Evolutionary conservation across 2,329 filamentous ascomycete genomes (phyloP), one percentile per base, ranked within the genome.

Genomic region (Saccharata proteae): DNA sequence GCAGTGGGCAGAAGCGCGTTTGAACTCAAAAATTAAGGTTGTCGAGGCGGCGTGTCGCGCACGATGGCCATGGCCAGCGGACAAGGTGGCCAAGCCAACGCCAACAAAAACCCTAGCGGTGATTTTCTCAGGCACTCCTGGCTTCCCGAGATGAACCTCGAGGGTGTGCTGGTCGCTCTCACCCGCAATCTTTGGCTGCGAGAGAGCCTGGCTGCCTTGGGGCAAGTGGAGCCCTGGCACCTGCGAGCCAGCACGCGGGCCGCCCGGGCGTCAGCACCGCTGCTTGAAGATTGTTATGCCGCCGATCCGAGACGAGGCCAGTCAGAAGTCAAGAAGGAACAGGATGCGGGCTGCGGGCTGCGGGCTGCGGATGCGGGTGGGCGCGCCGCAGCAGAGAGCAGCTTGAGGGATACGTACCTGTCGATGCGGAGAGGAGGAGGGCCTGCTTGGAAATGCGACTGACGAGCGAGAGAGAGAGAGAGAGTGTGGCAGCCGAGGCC

Each of bases 71-170:
- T 27, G 21, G 25, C 36, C 26, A 33, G 24, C 26, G 32, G 29
- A 26, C 30, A 29, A 22, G 33, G 32, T 18, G 17, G 28, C 22
- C 16, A 26, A 21, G 23, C 26, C 24, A n/a, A n/a, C n/a, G n/a
- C n/a, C n/a, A n/a, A n/a, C n/a, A n/a, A n/a, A n/a, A n/a, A n/a
- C n/a, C n/a, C n/a, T n/a, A n/a, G n/a, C n/a, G n/a, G 26, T 30
- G 36, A 38, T 35, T 30, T 30, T 32, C 32, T 38, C 36, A 38
- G 32, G 32, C 32, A 25, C 31, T 35, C 24, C 37, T 30, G 28
- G 37, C 34, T 36, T 39, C 37, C 37, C 37, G 37, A 33, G 30
- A 35, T 39, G 36, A n/a, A n/a, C 37, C 37, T 36, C 34, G 37
- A 36, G 30, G 30, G 36, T 31, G 31, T 26, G 12, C 29, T 31